phyloP scores from a whole-genome alignment of 2,329 filamentous ascomycete species.

The Clarireedia monteithiana region DNA sequence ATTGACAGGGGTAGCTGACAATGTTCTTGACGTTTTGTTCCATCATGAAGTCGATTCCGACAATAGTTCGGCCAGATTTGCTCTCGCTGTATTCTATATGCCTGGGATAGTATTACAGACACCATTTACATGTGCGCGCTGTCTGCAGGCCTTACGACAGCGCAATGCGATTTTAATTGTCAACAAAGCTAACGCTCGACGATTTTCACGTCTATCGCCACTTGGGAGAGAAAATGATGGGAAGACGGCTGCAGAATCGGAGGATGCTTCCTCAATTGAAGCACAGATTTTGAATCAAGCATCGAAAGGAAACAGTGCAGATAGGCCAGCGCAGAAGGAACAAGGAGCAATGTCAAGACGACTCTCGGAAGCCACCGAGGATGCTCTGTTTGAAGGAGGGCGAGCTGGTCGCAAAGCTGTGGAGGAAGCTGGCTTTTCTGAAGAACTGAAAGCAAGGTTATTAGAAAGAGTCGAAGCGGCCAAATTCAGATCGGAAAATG shows the following conservation, averaged over 20 bases:
- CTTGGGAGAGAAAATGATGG: slow-evolving; percentile 11
- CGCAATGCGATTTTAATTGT: slow-evolving; percentile 17
- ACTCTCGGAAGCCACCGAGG: slow-evolving; percentile 55
- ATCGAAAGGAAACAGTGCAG: not conserved
- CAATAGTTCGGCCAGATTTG: not conserved
- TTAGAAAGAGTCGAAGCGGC: slow-evolving; percentile 49
- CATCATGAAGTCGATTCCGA: not conserved
- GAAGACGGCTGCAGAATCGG: slow-evolving; percentile 11
- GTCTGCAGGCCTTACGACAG: slow-evolving; percentile 20
- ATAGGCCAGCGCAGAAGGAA: slow-evolving; percentile 8
- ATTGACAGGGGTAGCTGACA: not conserved
- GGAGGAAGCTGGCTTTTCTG: slow-evolving; percentile 55
- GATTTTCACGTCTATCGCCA: slow-evolving; percentile 22
- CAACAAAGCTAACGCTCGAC: slow-evolving; percentile 2
- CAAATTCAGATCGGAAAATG: slow-evolving; percentile 44
- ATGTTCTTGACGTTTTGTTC: not conserved
- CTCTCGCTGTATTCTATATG: slow-evolving; percentile 21
- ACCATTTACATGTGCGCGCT: slow-evolving; percentile 22
- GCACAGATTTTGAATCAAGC: slow-evolving; percentile 7
- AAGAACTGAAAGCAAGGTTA: slow-evolving; percentile 52
- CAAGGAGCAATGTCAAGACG: slow-evolving; percentile 43
- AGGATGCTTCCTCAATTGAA: slow-evolving; percentile 13
- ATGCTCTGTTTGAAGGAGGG: slow-evolving; percentile 51
- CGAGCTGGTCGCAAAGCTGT: slow-evolving; percentile 50
- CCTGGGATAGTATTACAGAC: slow-evolving; percentile 17